Evolutionary conservation across 2,329 filamentous ascomycete species (phyloP).

Genomic region (Botrytis byssoidea): DNA sequence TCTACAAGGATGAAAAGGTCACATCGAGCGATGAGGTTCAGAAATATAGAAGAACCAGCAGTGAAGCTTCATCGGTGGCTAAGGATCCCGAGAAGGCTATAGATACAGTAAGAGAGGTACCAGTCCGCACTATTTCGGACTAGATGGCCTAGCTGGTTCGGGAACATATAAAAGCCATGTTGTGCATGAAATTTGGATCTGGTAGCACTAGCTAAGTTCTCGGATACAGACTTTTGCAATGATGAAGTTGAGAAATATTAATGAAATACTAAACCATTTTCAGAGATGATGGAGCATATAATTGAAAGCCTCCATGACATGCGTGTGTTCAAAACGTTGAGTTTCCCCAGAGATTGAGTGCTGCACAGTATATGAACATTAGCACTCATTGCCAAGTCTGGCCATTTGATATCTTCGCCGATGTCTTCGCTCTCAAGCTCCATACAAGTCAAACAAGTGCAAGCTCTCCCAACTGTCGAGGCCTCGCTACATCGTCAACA

Average conservation of each 20-base stretch:
- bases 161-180: background rate
- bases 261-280: background rate
- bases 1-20: constrained; percentile 1
- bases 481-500: background rate
- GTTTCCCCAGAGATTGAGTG: background rate
- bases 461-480: background rate
- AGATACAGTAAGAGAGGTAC: constrained; percentile 18
- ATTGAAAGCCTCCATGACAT: background rate
- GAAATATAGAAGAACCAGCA: background rate
- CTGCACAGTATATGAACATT: background rate
- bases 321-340: background rate
- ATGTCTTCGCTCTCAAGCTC: background rate
- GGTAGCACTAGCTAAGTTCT: background rate
- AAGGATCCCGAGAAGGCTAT: constrained; percentile 18
- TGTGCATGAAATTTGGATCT: background rate
- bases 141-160: background rate
- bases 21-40: background rate
- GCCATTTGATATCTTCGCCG: background rate
- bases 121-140: constrained; percentile 22
- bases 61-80: constrained; percentile 4
- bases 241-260: background rate
- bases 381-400: background rate
- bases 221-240: background rate
- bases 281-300: background rate
- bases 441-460: background rate